Evolutionary conservation across 768 basidiomycete genomes (phyloP).

Genomic region (Pleurotus pulmonarius): DNA sequence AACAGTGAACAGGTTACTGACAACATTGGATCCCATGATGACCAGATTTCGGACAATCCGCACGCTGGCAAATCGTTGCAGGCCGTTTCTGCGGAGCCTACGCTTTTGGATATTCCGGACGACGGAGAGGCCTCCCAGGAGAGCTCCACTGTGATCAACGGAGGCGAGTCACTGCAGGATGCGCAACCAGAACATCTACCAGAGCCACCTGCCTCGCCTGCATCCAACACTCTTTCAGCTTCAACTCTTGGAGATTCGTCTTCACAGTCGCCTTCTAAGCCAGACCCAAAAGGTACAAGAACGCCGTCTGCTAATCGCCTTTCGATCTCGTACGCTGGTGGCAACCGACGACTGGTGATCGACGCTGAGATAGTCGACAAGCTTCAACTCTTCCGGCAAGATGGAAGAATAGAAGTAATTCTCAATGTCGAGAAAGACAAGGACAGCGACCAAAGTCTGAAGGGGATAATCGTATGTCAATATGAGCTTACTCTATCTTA

Average conservation of each 20-base stretch:
- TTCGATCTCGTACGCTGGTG: constrained; percentile 94
- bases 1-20: constrained; percentile 46
- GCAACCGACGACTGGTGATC: constrained; percentile 80
- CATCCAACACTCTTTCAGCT: constrained; percentile 46
- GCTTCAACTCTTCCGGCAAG: constrained; percentile 75
- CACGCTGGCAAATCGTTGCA: constrained; percentile 31
- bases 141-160: constrained; percentile 20
- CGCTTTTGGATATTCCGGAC: constrained; percentile 41
- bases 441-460: constrained; percentile 42
- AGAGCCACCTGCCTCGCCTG: constrained; percentile 57
- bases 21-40: constrained; percentile 40
- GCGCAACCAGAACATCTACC: constrained; percentile 44
- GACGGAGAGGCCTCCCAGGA: constrained; percentile 18
- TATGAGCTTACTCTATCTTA: constrained; percentile 7
- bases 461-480: constrained; percentile 70
- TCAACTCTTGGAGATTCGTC: constrained; percentile 46
- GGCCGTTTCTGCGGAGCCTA: constrained; percentile 47
- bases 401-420: constrained; percentile 82
- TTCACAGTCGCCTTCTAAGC: constrained; percentile 27
- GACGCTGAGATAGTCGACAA: constrained; percentile 84
- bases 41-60: constrained; percentile 31
- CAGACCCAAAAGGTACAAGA: constrained; percentile 34
- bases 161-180: constrained; percentile 14
- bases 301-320: constrained; percentile 77
- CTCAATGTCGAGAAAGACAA: constrained; percentile 58